Evolutionary conservation across 805 yeast genomes (phyloP).

Genomic region (Wickerhamiella qilinensis): DNA sequence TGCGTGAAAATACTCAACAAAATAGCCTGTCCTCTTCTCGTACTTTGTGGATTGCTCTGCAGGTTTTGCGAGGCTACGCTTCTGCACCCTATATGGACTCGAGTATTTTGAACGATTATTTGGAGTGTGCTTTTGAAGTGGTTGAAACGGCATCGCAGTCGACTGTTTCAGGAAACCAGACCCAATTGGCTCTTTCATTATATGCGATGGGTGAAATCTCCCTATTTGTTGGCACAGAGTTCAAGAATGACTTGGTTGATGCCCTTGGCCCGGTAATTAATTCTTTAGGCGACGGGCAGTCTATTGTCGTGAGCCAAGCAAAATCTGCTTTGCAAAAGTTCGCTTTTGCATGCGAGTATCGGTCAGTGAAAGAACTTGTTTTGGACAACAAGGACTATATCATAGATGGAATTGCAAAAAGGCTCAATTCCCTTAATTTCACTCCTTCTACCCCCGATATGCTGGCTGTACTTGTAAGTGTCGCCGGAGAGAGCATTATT

Average conservation of each 20-base stretch:
- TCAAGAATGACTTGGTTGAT: slow-evolving; percentile 48
- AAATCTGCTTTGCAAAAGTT: slow-evolving; percentile 35
- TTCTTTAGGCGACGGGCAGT: slow-evolving; percentile 42
- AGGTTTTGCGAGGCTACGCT: slow-evolving; percentile 5
- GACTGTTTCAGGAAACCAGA: not conserved
- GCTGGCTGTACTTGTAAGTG: slow-evolving; percentile 46
- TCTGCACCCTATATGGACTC: not conserved
- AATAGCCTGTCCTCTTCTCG: slow-evolving; percentile 5
- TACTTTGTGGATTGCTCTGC: slow-evolving; percentile 9
- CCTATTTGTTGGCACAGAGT: slow-evolving; percentile 17
- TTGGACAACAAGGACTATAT: slow-evolving; percentile 55
- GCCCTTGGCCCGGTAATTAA: slow-evolving; percentile 58
- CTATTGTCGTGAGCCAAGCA: slow-evolving; percentile 33
- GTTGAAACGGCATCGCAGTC: slow-evolving; percentile 4
- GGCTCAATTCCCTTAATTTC: slow-evolving; percentile 51
- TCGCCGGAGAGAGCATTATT: slow-evolving; percentile 54
- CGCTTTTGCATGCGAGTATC: slow-evolving; percentile 32
- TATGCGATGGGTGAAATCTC: slow-evolving; percentile 12
- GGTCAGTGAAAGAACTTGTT: slow-evolving; percentile 39
- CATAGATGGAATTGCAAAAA: slow-evolving; percentile 59
- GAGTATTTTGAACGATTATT: slow-evolving; percentile 8
- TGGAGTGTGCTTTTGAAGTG: slow-evolving; percentile 8
- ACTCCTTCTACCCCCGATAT: slow-evolving; percentile 62
- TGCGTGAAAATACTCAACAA: not conserved
- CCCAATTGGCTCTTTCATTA: slow-evolving; percentile 4